Evolutionary conservation across 176 grass and related monocot genomes (phyloP).

Genomic region (Musa itinerans): DNA sequence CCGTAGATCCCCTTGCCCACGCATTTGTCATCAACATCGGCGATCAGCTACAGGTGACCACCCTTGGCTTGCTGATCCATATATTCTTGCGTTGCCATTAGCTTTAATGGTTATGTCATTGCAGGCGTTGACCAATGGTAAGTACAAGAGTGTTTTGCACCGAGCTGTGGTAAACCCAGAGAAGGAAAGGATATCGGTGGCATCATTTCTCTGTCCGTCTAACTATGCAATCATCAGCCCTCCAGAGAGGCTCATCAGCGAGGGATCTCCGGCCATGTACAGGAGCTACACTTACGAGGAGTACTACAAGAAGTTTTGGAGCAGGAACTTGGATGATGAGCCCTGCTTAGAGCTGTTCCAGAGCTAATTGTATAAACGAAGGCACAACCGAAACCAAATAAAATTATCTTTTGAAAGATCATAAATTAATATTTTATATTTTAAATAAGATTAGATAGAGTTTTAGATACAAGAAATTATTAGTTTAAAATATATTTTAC

Average conservation of each 20-base stretch:
- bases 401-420: too few species aligned
- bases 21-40: conserved; percentile 1
- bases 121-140: not conserved
- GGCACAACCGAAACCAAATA: too few species aligned
- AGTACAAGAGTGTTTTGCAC: not conserved
- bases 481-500: too few species aligned
- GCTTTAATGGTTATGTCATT: not conserved
- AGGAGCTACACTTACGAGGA: not conserved
- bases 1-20: not conserved
- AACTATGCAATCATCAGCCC: not conserved
- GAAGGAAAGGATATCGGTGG: not conserved
- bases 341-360: not conserved
- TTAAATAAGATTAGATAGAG: too few species aligned
- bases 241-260: not conserved
- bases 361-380: too few species aligned
- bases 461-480: too few species aligned
- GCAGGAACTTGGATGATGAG: not conserved
- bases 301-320: conserved; percentile 1
- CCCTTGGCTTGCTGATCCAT: too few species aligned
- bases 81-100: not conserved
- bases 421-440: too few species aligned
- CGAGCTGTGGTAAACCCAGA: not conserved
- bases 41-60: not conserved
- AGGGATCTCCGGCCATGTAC: not conserved
- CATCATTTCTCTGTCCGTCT: not conserved